Conservation (phyloP, 1,284 basidiomycete genomes). For the Papiliotrema fonsecae region DNA sequence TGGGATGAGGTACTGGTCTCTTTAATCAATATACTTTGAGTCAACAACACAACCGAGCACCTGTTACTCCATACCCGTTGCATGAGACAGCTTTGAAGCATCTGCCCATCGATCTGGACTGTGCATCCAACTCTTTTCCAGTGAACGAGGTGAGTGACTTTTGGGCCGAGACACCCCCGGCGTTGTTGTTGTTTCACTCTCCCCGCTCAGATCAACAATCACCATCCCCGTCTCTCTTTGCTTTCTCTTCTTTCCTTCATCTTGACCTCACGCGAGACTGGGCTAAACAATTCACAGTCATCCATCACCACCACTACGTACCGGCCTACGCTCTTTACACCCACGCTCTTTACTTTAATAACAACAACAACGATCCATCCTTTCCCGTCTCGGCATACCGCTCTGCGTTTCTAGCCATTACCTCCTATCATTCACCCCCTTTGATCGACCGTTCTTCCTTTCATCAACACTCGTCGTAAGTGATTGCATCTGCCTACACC, state of each 20-base stretch:
- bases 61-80: too few species aligned
- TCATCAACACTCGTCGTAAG: neutral
- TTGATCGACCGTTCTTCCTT: neutral
- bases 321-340: neutral
- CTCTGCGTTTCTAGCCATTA: neutral
- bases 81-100: too few species aligned
- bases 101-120: too few species aligned
- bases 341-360: neutral
- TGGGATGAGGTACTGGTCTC: too few species aligned
- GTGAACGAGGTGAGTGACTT: too few species aligned
- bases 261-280: neutral
- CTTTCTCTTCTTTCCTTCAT: neutral
- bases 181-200: neutral
- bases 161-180: neutral
- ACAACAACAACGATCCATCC: neutral
- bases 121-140: too few species aligned
- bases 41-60: too few species aligned
- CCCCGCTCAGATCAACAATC: neutral
- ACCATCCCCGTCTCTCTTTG: neutral
- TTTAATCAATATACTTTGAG: too few species aligned
- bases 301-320: too few species aligned
- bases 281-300: neutral
- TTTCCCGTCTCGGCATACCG: neutral
- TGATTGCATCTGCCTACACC: neutral
- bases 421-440: neutral